A percentile compares a stretch with the other conserved stretches of the same genome.
Conservation (phyloP, 2,329 filamentous ascomycete genomes). For the Clonostachys solani region DNA sequence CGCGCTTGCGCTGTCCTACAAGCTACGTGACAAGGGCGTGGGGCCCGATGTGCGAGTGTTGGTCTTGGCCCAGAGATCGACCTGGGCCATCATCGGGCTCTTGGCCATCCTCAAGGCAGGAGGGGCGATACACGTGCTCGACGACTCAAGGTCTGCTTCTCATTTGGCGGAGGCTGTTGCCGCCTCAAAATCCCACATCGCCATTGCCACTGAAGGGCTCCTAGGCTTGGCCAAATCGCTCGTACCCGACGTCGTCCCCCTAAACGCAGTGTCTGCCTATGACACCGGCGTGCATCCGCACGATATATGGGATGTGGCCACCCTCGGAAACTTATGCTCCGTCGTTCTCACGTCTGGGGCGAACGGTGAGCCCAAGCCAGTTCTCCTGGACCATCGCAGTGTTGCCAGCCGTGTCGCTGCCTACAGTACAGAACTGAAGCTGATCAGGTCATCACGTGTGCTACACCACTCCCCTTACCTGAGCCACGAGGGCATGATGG, state of each 20-base stretch:
- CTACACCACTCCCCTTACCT: slow-evolving; percentile 7
- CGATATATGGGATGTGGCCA: no score
- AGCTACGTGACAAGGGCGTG: slow-evolving; percentile 22
- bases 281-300: no score
- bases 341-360: no score
- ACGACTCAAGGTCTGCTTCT: slow-evolving; percentile 7
- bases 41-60: slow-evolving; percentile 9
- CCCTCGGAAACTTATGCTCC: no score
- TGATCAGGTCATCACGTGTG: not conserved
- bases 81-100: slow-evolving; percentile 13
- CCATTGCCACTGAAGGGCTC: no score
- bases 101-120: slow-evolving; percentile 8
- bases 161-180: no score
- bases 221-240: no score
- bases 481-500: slow-evolving; percentile 7
- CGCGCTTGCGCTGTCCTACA: slow-evolving; percentile 28
- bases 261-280: no score
- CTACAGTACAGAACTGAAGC: not conserved
- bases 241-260: no score
- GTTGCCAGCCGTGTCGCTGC: slow-evolving; percentile 9
- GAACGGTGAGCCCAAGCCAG: no score
- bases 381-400: slow-evolving; percentile 7
- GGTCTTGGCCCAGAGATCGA: slow-evolving; percentile 13
- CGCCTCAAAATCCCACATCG: no score
- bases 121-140: slow-evolving; percentile 10